Conservation (phyloP, 176 grass and related monocot species). For the Lolium perenne region DNA sequence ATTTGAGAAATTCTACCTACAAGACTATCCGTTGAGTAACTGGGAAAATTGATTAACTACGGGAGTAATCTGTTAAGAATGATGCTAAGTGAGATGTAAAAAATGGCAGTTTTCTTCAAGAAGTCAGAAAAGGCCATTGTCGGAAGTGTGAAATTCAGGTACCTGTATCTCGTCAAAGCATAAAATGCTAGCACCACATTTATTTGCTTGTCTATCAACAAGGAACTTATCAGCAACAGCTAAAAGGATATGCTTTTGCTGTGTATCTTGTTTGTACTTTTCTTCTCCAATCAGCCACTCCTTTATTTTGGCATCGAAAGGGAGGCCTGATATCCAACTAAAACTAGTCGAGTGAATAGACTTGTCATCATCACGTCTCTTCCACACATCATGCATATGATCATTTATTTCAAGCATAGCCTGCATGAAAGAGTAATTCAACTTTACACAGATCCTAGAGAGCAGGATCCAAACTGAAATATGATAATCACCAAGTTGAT, state of each 20-base stretch:
- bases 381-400: slow-evolving; percentile 95
- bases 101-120: neutral
- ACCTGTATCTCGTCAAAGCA: slow-evolving; percentile 99
- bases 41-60: neutral
- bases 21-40: slow-evolving; percentile 19
- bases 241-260: slow-evolving; percentile 91
- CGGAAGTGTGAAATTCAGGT: slow-evolving; percentile 32
- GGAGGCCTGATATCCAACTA: slow-evolving; percentile 87
- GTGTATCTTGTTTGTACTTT: slow-evolving; percentile 82
- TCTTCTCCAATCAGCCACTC: slow-evolving; percentile 97
- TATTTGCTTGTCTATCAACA: slow-evolving; percentile 82
- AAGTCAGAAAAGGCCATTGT: neutral
- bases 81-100: neutral
- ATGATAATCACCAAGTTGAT: slow-evolving; percentile 5
- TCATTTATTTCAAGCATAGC: slow-evolving; percentile 99
- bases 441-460: neutral
- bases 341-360: slow-evolving; percentile 52
- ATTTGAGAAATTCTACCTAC: neutral
- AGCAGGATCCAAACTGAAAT: slow-evolving; percentile 6
- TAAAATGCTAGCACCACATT: slow-evolving; percentile 91
- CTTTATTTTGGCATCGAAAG: slow-evolving; percentile 85
- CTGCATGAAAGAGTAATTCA: slow-evolving; percentile 43
- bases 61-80: neutral
- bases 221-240: slow-evolving; percentile 95
- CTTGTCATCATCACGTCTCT: slow-evolving; percentile 55